phyloP scores from a whole-genome alignment of 345 rosid genomes.

The Citrus cavaleriei region DNA sequence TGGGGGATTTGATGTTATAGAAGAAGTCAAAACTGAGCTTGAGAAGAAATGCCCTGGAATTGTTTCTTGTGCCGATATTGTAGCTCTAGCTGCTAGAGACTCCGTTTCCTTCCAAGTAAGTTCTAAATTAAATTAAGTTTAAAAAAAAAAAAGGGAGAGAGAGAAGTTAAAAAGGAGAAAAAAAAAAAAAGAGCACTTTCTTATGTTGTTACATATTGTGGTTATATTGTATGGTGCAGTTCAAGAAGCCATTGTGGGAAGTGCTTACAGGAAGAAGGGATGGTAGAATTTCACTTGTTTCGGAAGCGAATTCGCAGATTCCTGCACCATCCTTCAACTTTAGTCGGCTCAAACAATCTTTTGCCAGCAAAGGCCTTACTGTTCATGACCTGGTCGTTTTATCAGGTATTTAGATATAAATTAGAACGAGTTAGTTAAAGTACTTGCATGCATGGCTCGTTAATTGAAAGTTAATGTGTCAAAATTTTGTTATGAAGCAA shows the following conservation, averaged over 20 bases:
- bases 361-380: constrained; percentile 31
- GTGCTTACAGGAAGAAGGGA: constrained; percentile 49
- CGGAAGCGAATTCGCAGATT: constrained; percentile 18
- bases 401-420: constrained; percentile 26
- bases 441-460: neutral
- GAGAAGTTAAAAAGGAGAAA: too few relatives aligned
- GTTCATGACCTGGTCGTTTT: constrained; percentile 41
- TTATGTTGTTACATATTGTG: neutral
- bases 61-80: constrained; percentile 49
- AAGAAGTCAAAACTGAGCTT: constrained; percentile 32
- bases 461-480: too few relatives aligned
- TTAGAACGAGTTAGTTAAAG: too few relatives aligned
- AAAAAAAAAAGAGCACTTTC: too few relatives aligned
- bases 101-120: constrained; percentile 34
- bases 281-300: constrained; percentile 29
- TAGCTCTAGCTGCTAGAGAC: constrained; percentile 44
- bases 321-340: constrained; percentile 30
- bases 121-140: neutral
- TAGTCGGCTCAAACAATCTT: constrained; percentile 25
- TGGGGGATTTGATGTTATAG: constrained; percentile 33
- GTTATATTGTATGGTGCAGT: constrained; percentile 15
- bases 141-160: too few relatives aligned
- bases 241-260: constrained; percentile 35
- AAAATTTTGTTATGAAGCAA: too few relatives aligned
- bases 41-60: constrained; percentile 40